Evolutionary conservation across 441 rosid genomes (phyloP), one percentile per base, ranked within the genome.

Genomic region (Pelargonium fulgidum): DNA sequence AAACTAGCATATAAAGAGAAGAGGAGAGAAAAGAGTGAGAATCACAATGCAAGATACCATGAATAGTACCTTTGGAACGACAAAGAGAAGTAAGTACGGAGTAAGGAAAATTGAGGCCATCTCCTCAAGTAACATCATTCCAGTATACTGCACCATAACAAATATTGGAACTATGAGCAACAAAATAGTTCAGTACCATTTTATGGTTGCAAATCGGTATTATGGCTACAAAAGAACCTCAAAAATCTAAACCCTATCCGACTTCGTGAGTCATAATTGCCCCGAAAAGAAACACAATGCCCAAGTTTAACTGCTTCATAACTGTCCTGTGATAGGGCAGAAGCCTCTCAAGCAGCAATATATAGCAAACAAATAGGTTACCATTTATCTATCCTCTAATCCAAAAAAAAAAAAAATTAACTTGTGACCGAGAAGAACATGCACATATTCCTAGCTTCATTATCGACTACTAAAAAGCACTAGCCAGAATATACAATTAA

Each of bases 81-180:
- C 80, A 77, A 95, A 90, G 73, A 92, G 44, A 68, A 95, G 97
- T 79, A 95, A 78, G 75, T 85, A 84, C 7, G 99, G 98, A 59
- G 99, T 95, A 71, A 95, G 89, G 83, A 95, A 92, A 73, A 95
- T 92, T 2, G 98, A 95, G 33, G 96, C 88, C 85, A 92, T 92
- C 86, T 95, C 99, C 83, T 95, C 99, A 3, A 95, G 84, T 73
- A 95, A 75, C 96, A 95, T 89, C 96, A 88, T 92, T 76, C 92
- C 96, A 76, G 96, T 88, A 70, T 92, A 95, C 99, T 95, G 81
- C 87, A 86, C 64, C 45, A 65, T 22, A 71, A 33, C 63, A 62
- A 64, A 70, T 45, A 20, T 14, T 24, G 56, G 47, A 29, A 65
- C 50, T 39, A 13, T 39, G 48, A 64, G 62, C 64, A 65, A 14